Percentiles rank a stretch among this genome's conserved stretches.
phyloP scores from a whole-genome alignment of 116 monocot genomes.

The Phalaenopsis hybrid region DNA sequence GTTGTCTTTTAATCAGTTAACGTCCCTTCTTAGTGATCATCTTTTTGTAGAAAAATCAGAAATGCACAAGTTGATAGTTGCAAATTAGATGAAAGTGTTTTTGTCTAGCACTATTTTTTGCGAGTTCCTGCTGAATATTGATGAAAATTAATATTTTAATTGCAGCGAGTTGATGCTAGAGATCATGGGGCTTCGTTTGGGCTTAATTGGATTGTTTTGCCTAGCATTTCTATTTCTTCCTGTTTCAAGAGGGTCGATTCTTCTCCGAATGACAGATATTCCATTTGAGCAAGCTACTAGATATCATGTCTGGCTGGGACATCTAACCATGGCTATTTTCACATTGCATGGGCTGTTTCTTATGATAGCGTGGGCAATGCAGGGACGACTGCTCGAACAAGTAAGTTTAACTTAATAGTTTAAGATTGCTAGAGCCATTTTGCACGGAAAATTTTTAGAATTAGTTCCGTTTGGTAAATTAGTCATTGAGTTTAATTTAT shows the following conservation, averaged over 20 bases:
- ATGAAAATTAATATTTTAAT: not conserved
- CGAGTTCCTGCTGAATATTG: not conserved
- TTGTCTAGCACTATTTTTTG: too few species aligned
- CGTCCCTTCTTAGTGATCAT: too few species aligned
- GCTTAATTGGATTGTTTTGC: constrained; percentile 64
- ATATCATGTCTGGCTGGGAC: constrained; percentile 96
- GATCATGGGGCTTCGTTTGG: constrained; percentile 42
- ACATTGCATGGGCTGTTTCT: constrained; percentile 66
- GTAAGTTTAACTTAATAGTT: constrained; percentile 25
- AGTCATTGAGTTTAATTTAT: too few species aligned
- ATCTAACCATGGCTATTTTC: constrained; percentile 78
- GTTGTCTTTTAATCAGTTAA: too few species aligned
- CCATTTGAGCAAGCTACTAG: constrained; percentile 90
- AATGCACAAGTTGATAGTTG: too few species aligned
- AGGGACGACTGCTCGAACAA: constrained; percentile 34
- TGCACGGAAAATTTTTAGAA: too few species aligned
- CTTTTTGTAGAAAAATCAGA: too few species aligned
- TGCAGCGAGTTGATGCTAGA: constrained; percentile 42
- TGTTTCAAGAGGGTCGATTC: constrained; percentile 75
- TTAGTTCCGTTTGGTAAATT: too few species aligned
- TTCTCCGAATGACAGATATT: constrained; percentile 82
- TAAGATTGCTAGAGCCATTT: too few species aligned
- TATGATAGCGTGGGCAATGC: constrained; percentile 44
- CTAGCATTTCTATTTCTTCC: constrained; percentile 73
- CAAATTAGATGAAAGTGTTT: too few species aligned